Evolutionary conservation across 371 early-diverging fungal species (phyloP).

Genomic region (Lichtheimia ornata): DNA sequence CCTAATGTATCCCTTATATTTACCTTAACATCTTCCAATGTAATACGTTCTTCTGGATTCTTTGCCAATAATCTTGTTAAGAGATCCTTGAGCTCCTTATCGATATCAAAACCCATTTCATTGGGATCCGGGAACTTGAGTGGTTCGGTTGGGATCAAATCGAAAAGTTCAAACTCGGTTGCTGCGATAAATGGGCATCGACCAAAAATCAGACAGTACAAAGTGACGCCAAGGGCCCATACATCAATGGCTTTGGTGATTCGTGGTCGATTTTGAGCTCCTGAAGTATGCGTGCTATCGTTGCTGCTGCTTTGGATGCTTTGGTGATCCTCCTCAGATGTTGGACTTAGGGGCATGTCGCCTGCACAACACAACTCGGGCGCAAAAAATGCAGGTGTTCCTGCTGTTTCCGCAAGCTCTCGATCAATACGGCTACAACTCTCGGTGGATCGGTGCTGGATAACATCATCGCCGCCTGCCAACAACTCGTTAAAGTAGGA

Average conservation of each 20-base stretch:
- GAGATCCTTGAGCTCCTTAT: conserved; percentile 61
- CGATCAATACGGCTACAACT: conserved; percentile 49
- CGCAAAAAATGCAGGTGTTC: conserved; percentile 97
- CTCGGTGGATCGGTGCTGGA: conserved; percentile 22
- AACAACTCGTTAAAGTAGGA: conserved; percentile 66
- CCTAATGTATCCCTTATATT: background rate
- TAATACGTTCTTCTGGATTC: conserved; percentile 82
- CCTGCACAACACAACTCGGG: conserved; percentile 91
- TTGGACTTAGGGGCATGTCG: conserved; percentile 26
- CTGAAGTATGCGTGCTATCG: conserved; percentile 1
- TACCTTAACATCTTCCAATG: conserved; percentile 84
- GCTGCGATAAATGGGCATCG: conserved; percentile 95
- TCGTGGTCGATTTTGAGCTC: conserved; percentile 33
- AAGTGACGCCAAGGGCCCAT: conserved; percentile 99
- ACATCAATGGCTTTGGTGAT: conserved; percentile 93
- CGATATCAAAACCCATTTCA: conserved; percentile 27
- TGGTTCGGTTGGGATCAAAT: conserved; percentile 79
- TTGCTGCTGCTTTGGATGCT: background rate
- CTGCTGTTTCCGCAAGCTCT: conserved; percentile 94
- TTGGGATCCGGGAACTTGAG: conserved; percentile 32
- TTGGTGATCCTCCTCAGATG: conserved; percentile 9
- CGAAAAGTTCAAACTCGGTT: conserved; percentile 96
- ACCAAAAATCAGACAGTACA: conserved; percentile 97
- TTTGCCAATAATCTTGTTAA: conserved; percentile 78
- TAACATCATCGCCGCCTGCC: conserved; percentile 28